Evolutionary conservation across 225 moss, liverwort and hornwort genomes (phyloP), one percentile per base, ranked within the genome.

Genomic region (Physcomitrium patens): DNA sequence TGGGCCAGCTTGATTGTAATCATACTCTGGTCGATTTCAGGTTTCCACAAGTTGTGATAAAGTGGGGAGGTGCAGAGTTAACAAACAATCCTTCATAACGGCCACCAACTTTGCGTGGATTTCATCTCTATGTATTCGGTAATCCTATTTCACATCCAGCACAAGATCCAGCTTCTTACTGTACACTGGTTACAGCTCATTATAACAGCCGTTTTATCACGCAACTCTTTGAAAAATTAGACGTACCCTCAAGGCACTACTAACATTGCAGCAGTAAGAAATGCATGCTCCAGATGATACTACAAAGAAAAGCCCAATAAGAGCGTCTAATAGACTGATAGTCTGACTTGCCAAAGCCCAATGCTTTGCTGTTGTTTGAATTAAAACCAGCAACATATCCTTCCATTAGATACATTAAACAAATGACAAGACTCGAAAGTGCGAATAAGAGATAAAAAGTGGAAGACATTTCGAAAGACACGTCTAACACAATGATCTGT

Each of bases 101-200:
- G 88, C 95, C 65, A 99, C 99, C 82, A 99, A 83, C 79, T 99
- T 99, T 20, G 99, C 92, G 81, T 99, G 99, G 69, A 99, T 95
- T 81, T 99, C 99, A 81, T 99, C 99, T 84, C 89, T 91, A 84
- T 95, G 99, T 74, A 95, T 88, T 77, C 87, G 91, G 49, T 93
- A 99, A 91, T 99, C 95, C 99, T 95, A 88, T 26, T 53, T 57
- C 47, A 16, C 1, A 82, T 74, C 81, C 79, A 88, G 52, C 69
- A 72, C 70, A 68, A 89, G 80, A 62, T 69, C 18, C 71, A 78
- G n/a, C n/a, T 42, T 50, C 43, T 22, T 43, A 60, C 56, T 67
- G 20, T 52, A 48, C 13, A 52, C 28, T 62, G 71, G 49, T 49
- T 37, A 0, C 5, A 37, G 31, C 28, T 42, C 51, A 63, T 63